Evolutionary conservation across 2,329 filamentous ascomycete genomes (phyloP).

Genomic region (Ilyonectria destructans): DNA sequence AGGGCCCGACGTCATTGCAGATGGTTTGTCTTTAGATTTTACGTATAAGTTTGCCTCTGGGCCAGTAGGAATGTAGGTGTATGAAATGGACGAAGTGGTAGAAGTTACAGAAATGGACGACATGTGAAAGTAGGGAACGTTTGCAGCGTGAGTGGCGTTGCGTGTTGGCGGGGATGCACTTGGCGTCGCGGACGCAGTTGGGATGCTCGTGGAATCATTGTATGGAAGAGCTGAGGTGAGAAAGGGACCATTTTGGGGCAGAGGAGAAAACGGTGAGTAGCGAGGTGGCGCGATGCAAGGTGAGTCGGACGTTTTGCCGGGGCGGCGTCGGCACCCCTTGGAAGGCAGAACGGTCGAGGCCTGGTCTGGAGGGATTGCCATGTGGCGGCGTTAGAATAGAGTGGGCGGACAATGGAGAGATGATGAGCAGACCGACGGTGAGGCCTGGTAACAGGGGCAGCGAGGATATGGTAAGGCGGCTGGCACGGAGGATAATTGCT

Average conservation of each 20-base stretch:
- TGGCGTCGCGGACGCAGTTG: background rate
- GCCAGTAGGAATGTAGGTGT: conserved; percentile 29
- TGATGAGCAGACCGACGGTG: conserved; percentile 45
- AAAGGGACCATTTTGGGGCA: background rate
- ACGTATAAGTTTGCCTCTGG: conserved; percentile 35
- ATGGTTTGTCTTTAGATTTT: conserved; percentile 34
- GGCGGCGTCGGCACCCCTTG: conserved; percentile 16
- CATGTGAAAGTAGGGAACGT: conserved; percentile 16
- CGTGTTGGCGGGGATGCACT: conserved; percentile 3
- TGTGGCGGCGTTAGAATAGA: conserved; percentile 20
- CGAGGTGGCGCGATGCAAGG: conserved; percentile 37
- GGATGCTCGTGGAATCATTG: conserved; percentile 6
- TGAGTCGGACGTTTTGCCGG: conserved; percentile 33
- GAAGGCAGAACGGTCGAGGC: conserved; percentile 23
- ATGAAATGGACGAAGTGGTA: conserved; percentile 26
- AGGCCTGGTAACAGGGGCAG: conserved; percentile 16
- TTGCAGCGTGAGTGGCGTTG: conserved; percentile 17
- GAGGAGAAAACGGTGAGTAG: conserved; percentile 23
- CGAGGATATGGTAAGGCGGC: conserved; percentile 27
- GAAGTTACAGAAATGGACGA: conserved; percentile 8
- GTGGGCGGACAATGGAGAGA: conserved; percentile 32
- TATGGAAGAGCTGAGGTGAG: conserved; percentile 9
- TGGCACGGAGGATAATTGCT: background rate
- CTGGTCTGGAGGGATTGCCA: conserved; percentile 8
- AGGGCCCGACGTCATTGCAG: conserved; percentile 39